Evolutionary conservation across 106 monocot species (phyloP), one percentile per base, ranked within the genome.

Genomic region (Iris macrosiphon): DNA sequence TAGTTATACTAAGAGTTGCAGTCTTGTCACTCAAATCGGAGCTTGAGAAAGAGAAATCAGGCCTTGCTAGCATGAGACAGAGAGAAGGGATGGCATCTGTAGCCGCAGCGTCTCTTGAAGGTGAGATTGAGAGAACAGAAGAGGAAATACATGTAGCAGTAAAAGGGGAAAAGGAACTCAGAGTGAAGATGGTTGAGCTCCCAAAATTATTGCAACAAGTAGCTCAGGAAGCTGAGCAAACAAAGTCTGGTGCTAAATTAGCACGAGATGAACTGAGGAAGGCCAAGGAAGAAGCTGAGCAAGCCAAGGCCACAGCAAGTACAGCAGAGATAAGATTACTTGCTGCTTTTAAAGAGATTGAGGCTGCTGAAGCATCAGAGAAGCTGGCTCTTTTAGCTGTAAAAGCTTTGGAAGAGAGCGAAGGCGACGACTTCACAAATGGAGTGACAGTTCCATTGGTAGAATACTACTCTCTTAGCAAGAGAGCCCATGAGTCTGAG

Each of bases 401-500:
- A 29, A 60, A 60, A 46, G 60, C 60, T 3, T 46, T 60, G 45
- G 16, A 60, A 15, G 60, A 60, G 45, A 60, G 60, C 14, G 60
- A 60, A n/a, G 60, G 45, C 0, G 45, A 43, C n/a, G 60, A 43
- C 20, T 2, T 31, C 4, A 60, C 19, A n/a, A 29, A 15, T 45
- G 60, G 60, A 60, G 44, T 60, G 8, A 43, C 31, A 1, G 29
- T 60, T 31, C 45, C 60, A 20, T 4, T 60, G 29, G 45, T 45
- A 18, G 57, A 67, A 20, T 67, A 67, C 45, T 67, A 67, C 38
- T 25, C 12, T 57, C 37, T 67, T 17, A 67, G 67, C 57, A 58
- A 67, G 49, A 57, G 57, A 21, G 67, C 49, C 32, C 67, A 57
- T 29, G 67, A 67, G 25, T 56, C 44, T 4, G 67, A 67, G 57